A percentile compares a stretch with the other conserved stretches of the same genome.
phyloP scores from a whole-genome alignment of 805 yeast species.

The Clavispora phyllophila region DNA sequence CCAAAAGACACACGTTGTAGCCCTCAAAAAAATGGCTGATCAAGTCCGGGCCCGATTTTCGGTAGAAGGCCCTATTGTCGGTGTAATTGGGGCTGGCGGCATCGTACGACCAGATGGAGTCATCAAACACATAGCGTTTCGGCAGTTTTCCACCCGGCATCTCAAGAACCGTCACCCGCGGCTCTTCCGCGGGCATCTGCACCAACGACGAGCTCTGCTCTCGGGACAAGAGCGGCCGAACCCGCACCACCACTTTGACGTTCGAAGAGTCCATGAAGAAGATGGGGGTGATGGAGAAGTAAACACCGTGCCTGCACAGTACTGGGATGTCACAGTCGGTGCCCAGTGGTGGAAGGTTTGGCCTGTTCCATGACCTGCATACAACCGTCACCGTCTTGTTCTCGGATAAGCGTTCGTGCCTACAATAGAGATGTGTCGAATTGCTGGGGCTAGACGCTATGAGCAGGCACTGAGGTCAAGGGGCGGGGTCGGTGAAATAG shows the following conservation, averaged over 20 bases:
- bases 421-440: too few species aligned
- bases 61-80: constrained; percentile 49
- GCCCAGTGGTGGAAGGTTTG: not conserved
- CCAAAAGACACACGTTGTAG: constrained; percentile 37
- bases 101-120: constrained; percentile 46
- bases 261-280: constrained; percentile 6
- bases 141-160: constrained; percentile 20
- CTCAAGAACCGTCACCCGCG: constrained; percentile 14
- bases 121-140: constrained; percentile 46
- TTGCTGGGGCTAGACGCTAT: too few species aligned
- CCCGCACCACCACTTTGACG: constrained; percentile 49
- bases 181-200: constrained; percentile 25
- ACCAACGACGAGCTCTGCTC: constrained; percentile 28
- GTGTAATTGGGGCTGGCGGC: constrained; percentile 28
- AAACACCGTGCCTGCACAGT: not conserved
- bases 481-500: too few species aligned
- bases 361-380: too few species aligned
- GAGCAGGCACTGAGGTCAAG: too few species aligned
- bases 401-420: too few species aligned
- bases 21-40: constrained; percentile 49
- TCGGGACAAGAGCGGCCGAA: constrained; percentile 39
- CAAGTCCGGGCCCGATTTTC: constrained; percentile 51
- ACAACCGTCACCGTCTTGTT: too few species aligned
- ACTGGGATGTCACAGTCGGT: too few species aligned
- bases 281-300: not conserved